Conservation (phyloP, 345 rosid genomes). For the Populus nigra region DNA sequence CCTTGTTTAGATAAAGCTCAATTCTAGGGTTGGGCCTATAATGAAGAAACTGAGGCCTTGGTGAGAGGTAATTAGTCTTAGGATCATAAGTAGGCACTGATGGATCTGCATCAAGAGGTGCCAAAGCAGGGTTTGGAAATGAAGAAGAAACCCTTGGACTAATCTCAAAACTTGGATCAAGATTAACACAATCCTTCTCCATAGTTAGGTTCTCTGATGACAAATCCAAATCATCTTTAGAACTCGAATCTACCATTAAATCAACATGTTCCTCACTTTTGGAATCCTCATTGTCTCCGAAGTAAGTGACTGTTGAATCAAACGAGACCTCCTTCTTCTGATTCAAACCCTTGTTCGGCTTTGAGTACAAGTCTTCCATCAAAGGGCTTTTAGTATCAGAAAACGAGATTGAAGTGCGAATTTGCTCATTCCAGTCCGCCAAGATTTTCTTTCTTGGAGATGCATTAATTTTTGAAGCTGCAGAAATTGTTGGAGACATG, state of each 20-base stretch:
- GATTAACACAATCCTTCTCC: slow-evolving; percentile 40
- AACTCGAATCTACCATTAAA: slow-evolving; percentile 10
- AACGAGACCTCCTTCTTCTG: slow-evolving; percentile 33
- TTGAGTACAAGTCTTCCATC: slow-evolving; percentile 33
- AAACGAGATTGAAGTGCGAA: slow-evolving; percentile 43
- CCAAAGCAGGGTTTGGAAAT: slow-evolving; percentile 39
- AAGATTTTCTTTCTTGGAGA: slow-evolving; percentile 77
- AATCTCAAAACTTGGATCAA: slow-evolving; percentile 46
- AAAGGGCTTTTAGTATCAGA: slow-evolving; percentile 37
- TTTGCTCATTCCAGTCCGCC: slow-evolving; percentile 53
- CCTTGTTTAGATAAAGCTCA: slow-evolving; percentile 34
- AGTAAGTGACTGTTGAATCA: slow-evolving; percentile 40
- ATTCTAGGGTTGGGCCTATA: slow-evolving; percentile 63
- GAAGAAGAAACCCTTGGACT: slow-evolving; percentile 35
- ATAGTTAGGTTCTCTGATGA: slow-evolving; percentile 9
- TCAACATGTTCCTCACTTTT: slow-evolving; percentile 22
- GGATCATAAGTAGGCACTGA: slow-evolving; percentile 57
- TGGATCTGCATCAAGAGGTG: slow-evolving; percentile 62
- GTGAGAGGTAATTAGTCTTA: slow-evolving; percentile 54
- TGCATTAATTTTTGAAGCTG: slow-evolving; percentile 65
- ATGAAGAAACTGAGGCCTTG: slow-evolving; percentile 61
- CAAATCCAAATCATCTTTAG: slow-evolving; percentile 3
- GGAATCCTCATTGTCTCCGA: slow-evolving; percentile 19
- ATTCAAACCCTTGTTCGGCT: slow-evolving; percentile 22
- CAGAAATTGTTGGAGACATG: slow-evolving; percentile 88